Evolutionary conservation across 176 grass and related monocot species (phyloP), one percentile per base, ranked within the genome.

Genomic region (Calamus simplicifolius): DNA sequence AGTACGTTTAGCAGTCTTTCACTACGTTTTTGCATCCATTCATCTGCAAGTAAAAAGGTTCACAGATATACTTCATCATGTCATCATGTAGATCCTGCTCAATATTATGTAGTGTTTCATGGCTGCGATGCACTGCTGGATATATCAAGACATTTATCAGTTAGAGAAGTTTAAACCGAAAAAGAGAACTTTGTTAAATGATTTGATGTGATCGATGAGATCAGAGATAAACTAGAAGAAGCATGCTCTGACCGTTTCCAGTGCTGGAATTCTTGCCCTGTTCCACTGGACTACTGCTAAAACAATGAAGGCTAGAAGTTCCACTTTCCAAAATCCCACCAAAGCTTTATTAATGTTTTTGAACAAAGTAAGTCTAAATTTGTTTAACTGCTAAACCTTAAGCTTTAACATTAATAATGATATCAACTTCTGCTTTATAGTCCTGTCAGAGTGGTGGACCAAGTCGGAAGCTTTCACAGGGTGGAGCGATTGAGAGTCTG

Each of bases 131-230:
- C 84, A 31, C 88, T 84, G 43, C 64, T 88, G 71, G 84, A 88
- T 63, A 88, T 70, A 68, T n/a, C n/a, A 25, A 85, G 31, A 69
- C 25, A 16, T 49, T 94, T 3, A 15, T 58, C 29, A 88, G 71
- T 28, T 84, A 94, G 75, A 94, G 88, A 77, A 82, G 68, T 51
- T 70, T 78, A 2, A 63, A 28, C 13, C 81, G 81, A 18, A 88
- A 94, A 48, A 94, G 71, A 56, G 88, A 85, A 43, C 88, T 84
- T n/a, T 51, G 63, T 94, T 3, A 88, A 84, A 78, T 84, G 89
- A 67, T 94, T 85, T 52, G 71, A 95, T 69, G 84, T 85, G 56
- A 82, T 82, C 65, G 89, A 95, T 27, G 70, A 95, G 56, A 88
- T 95, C 62, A 95, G 88, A 79, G 70, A 59, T 16, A 68, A 60